phyloP scores from a whole-genome alignment of 2,329 filamentous ascomycete genomes.

The Stagonosporopsis vannaccii region DNA sequence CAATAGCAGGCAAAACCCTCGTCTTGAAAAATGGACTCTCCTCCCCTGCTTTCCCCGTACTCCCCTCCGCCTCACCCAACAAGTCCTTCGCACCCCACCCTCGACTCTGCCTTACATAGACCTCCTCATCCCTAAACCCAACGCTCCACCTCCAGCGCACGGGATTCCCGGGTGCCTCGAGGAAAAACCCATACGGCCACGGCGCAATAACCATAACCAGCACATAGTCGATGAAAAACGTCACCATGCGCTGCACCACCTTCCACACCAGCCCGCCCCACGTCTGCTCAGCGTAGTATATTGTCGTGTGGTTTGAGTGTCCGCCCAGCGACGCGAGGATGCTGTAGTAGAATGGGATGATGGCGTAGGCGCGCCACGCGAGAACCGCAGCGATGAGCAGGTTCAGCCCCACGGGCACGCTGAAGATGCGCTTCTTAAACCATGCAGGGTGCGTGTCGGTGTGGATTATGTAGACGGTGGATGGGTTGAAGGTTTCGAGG shows the following conservation, averaged over 20 bases:
- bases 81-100: constrained; percentile 71
- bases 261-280: constrained; percentile 65
- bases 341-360: constrained; percentile 75
- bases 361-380: constrained; percentile 70
- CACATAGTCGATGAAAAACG: constrained; percentile 77
- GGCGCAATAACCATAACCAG: constrained; percentile 54
- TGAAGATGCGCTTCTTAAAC: constrained; percentile 84
- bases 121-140: constrained; percentile 80
- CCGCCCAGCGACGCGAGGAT: constrained; percentile 72
- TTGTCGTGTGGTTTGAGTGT: constrained; percentile 69
- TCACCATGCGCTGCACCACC: constrained; percentile 66
- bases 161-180: constrained; percentile 70
- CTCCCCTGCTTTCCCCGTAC: constrained; percentile 57
- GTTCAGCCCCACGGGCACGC: constrained; percentile 81
- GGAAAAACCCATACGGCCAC: constrained; percentile 61
- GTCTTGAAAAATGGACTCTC: constrained; percentile 65
- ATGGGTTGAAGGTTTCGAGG: constrained; percentile 68
- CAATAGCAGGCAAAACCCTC: constrained; percentile 72
- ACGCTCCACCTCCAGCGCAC: constrained; percentile 74
- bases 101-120: constrained; percentile 80
- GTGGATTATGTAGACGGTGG: constrained; percentile 84
- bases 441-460: constrained; percentile 73
- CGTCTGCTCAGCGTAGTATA: constrained; percentile 61
- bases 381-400: constrained; percentile 70
- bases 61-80: constrained; percentile 57